Conservation (phyloP, 345 rosid species). For the Jatropha curcas region DNA sequence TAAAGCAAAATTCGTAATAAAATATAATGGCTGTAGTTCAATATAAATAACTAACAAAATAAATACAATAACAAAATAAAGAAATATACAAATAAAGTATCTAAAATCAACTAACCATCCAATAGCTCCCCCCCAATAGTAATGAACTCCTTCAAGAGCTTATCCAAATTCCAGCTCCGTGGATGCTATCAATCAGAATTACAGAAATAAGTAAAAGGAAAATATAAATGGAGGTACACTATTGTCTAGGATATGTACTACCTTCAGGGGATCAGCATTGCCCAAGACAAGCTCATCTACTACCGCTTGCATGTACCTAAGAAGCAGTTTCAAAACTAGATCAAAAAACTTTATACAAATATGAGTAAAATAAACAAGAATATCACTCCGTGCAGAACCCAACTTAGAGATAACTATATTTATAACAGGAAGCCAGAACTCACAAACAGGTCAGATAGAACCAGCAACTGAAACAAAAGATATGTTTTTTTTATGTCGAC, state of each 20-base stretch:
- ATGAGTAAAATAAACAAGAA: conserved; percentile 2
- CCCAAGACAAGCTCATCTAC: conserved; percentile 76
- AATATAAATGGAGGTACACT: conserved; percentile 11
- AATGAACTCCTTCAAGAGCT: conserved; percentile 62
- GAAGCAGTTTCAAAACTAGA: conserved; percentile 3
- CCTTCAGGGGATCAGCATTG: conserved; percentile 68
- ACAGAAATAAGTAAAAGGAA: conserved; percentile 25
- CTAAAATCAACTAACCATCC: conserved; percentile 52
- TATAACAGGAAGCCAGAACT: neutral
- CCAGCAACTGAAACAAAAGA: neutral
- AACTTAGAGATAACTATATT: too few relatives aligned
- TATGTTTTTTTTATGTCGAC: neutral
- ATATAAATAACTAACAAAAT: conserved; percentile 7
- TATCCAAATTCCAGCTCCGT: conserved; percentile 67
- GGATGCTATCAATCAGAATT: conserved; percentile 63
- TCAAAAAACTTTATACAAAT: neutral
- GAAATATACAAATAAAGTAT: conserved; percentile 2
- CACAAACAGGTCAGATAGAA: neutral
- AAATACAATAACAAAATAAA: neutral
- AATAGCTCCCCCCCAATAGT: conserved; percentile 61
- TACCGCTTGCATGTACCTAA: conserved; percentile 96
- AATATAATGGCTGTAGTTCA: neutral
- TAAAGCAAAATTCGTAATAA: conserved; percentile 12
- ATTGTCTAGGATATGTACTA: conserved; percentile 30
- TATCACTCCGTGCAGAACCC: too few relatives aligned